Conservation (phyloP, 176 grass and related monocot genomes). For the Tillandsia fasciculata region DNA sequence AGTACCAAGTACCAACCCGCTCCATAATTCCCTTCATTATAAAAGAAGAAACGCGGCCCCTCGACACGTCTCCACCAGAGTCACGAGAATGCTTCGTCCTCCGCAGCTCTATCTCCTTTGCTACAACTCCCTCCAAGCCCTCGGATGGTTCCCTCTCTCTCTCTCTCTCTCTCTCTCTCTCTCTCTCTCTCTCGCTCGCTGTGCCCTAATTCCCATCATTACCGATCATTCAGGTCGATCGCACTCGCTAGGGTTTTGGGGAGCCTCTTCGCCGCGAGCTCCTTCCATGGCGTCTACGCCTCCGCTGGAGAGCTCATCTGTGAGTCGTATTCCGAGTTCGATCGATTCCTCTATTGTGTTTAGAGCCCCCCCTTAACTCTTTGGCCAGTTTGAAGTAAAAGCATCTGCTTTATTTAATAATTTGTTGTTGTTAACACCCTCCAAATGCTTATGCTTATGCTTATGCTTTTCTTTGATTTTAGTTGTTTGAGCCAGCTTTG, state of each 20-base stretch:
- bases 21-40: too few species aligned
- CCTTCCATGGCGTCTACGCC: conserved; percentile 38
- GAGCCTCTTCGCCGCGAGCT: conserved; percentile 22
- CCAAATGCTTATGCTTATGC: too few species aligned
- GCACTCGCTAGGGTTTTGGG: conserved; percentile 43
- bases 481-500: too few species aligned
- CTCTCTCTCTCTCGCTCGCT: not conserved
- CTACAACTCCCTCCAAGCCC: conserved; percentile 72
- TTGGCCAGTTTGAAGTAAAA: too few species aligned
- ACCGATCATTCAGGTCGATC: conserved; percentile 38
- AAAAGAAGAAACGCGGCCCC: too few species aligned
- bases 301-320: conserved; percentile 70
- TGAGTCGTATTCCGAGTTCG: not conserved
- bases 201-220: not conserved
- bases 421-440: too few species aligned
- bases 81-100: conserved; percentile 28
- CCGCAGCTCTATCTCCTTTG: conserved; percentile 56
- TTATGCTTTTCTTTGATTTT: too few species aligned
- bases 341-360: too few species aligned
- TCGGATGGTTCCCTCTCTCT: conserved; percentile 52
- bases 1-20: too few species aligned
- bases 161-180: not conserved
- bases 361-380: too few species aligned
- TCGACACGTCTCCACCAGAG: too few species aligned
- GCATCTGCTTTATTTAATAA: too few species aligned